Evolutionary conservation across 2,329 filamentous ascomycete genomes (phyloP).

Genomic region (Remersonia thermophila): DNA sequence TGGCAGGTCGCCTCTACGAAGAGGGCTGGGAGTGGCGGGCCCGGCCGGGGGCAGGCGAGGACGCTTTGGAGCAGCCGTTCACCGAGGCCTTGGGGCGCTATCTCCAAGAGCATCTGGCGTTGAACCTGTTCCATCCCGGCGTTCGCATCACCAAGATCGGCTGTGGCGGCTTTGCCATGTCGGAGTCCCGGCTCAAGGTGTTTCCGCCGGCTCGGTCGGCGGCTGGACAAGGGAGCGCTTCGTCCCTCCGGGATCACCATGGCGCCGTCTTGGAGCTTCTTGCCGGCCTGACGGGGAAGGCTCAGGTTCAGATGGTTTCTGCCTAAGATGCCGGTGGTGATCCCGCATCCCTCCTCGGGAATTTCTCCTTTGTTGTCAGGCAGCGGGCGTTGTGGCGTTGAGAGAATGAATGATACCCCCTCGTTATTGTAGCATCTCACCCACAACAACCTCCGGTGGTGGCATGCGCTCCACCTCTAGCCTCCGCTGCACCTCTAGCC

Average conservation of each 20-base stretch:
- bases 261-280: constrained; percentile 10
- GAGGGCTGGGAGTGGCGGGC: constrained; percentile 41
- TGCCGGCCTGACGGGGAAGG: constrained; percentile 9
- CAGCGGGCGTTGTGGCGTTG: too few species aligned
- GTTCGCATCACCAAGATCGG: constrained; percentile 41
- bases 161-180: constrained; percentile 43
- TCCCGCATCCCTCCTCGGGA: too few species aligned
- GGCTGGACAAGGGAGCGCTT: background rate
- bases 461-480: too few species aligned
- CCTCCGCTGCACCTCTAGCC: too few species aligned
- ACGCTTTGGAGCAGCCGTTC: constrained; percentile 29
- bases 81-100: constrained; percentile 38
- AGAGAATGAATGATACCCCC: too few species aligned
- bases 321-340: too few species aligned
- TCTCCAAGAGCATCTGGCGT: constrained; percentile 37
- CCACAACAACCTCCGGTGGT: too few species aligned
- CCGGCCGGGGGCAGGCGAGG: background rate
- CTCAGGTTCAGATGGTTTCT: background rate
- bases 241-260: constrained; percentile 1
- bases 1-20: constrained; percentile 35
- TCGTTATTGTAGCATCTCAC: too few species aligned
- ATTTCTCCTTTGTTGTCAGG: too few species aligned
- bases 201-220: constrained; percentile 9
- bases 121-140: constrained; percentile 44
- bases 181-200: constrained; percentile 40